Evolutionary conservation across 108 stramenopile genomes (phyloP).

Genomic region (Cylindrotheca closterium): DNA sequence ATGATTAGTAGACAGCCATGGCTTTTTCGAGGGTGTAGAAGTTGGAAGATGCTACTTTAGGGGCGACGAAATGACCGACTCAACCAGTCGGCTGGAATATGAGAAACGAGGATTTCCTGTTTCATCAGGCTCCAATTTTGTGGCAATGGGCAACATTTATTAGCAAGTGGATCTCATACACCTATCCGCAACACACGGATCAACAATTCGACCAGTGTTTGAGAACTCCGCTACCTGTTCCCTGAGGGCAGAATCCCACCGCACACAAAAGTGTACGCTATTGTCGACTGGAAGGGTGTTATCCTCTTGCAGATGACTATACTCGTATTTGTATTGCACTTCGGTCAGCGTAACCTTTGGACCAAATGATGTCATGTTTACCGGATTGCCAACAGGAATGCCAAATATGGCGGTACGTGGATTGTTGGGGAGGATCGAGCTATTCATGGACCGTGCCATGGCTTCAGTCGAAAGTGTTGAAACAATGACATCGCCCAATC

Average conservation of each 20-base stretch:
- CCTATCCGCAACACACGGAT: slow-evolving; percentile 54
- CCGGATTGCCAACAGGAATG: slow-evolving; percentile 13
- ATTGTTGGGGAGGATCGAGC: slow-evolving; percentile 41
- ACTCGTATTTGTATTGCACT: slow-evolving; percentile 45
- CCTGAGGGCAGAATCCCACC: slow-evolving; percentile 47
- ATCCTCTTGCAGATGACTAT: slow-evolving; percentile 33
- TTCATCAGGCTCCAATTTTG: too few relatives aligned
- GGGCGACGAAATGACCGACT: too few relatives aligned
- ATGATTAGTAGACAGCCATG: too few relatives aligned
- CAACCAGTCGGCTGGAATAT: too few relatives aligned
- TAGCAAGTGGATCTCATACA: too few relatives aligned
- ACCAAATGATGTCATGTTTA: slow-evolving; percentile 15
- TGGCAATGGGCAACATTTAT: too few relatives aligned
- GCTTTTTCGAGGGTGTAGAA: too few relatives aligned
- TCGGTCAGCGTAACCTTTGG: slow-evolving; percentile 47
- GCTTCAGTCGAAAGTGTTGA: slow-evolving; percentile 65
- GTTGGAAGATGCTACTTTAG: too few relatives aligned
- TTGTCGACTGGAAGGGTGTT: slow-evolving; percentile 8
- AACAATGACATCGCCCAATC: slow-evolving; percentile 69
- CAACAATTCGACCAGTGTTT: slow-evolving; percentile 54
- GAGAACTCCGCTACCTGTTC: slow-evolving; percentile 62
- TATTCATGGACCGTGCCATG: slow-evolving; percentile 61
- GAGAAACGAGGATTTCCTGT: too few relatives aligned
- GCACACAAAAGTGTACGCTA: slow-evolving; percentile 64
- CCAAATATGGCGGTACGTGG: slow-evolving; percentile 24